These are phyloP conservation scores for Fimicolochytrium jonesii DNA, from an alignment of 192 early-diverging fungal species.

Conservation along the genomic window DNA sequence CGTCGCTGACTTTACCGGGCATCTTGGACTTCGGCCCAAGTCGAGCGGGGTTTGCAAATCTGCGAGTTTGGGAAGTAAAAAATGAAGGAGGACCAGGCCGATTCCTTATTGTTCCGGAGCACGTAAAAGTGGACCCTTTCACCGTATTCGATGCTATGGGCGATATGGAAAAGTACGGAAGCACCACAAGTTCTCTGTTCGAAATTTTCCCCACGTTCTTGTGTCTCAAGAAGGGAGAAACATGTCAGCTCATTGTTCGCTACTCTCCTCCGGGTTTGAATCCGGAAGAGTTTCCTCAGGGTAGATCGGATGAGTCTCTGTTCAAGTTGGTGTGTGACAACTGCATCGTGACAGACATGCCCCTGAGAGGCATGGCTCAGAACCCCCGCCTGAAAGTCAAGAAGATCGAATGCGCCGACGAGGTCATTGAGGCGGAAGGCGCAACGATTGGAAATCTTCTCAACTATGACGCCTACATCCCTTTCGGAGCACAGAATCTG, in stretches of 20 bases:
- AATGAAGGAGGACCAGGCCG: conserved; percentile 44
- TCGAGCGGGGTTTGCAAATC: conserved; percentile 29
- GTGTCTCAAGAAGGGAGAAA: conserved; percentile 24
- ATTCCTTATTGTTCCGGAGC: conserved; percentile 32
- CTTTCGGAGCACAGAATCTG: conserved; percentile 40
- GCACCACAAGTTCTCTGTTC: conserved; percentile 24
- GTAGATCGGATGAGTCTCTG: conserved; percentile 14
- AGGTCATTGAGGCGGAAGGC: no score
- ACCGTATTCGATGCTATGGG: conserved; percentile 30
- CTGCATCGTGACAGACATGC: conserved; percentile 35
- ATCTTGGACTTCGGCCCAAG: conserved; percentile 47
- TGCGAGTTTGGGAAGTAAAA: conserved; percentile 28
- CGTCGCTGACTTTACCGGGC: conserved; percentile 36
- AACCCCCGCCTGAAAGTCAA: conserved; percentile 22
- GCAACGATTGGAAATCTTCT: no score
- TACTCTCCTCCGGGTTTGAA: conserved; percentile 13
- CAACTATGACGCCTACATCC: conserved; percentile 11
- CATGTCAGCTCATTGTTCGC: conserved; percentile 25
- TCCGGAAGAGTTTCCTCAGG: not conserved
- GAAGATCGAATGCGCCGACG: not conserved
- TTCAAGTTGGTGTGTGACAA: conserved; percentile 48
- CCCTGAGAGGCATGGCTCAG: conserved; percentile 34
- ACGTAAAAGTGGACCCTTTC: conserved; percentile 26
- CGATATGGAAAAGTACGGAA: not conserved
- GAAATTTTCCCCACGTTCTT: conserved; percentile 41